These are phyloP conservation scores for Persicaria maculosa DNA, from an alignment of 148 eudicot genomes.

Conservation along the genomic window DNA sequence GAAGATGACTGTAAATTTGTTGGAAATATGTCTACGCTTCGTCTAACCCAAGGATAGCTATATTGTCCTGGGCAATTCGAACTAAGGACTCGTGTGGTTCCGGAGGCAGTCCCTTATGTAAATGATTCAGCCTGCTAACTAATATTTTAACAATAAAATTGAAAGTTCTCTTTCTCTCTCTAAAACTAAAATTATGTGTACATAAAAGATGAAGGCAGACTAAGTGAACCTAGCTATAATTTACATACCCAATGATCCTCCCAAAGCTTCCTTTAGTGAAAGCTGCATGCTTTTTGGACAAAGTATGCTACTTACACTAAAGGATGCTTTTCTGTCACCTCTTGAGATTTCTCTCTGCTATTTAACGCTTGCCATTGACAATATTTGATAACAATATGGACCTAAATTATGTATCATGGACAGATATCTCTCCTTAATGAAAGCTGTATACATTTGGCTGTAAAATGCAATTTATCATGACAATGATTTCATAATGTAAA, in stretches of 20 bases:
- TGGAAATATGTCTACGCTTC: no score
- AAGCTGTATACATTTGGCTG: neutral
- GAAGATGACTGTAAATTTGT: no score
- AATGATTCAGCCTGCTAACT: no score
- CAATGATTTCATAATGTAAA: neutral
- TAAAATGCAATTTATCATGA: neutral
- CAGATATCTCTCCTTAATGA: neutral
- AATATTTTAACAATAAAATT: no score
- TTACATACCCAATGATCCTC: neutral
- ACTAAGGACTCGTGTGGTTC: no score
- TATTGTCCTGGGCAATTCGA: no score
- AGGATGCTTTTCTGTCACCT: neutral
- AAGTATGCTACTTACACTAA: no score
- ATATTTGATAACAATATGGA: neutral
- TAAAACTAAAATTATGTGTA: neutral
- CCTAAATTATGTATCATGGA: neutral
- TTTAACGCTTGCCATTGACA: neutral
- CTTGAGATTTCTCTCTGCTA: neutral
- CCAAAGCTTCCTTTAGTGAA: neutral
- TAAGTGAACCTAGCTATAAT: neutral
- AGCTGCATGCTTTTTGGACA: neutral
- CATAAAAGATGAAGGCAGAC: neutral
- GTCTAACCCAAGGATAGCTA: no score
- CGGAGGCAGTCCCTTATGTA: no score
- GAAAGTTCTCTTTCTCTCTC: neutral